These are phyloP conservation scores for Arthrobotrys sinensis DNA, from an alignment of 2,329 filamentous ascomycete species.

Conservation along the genomic window DNA sequence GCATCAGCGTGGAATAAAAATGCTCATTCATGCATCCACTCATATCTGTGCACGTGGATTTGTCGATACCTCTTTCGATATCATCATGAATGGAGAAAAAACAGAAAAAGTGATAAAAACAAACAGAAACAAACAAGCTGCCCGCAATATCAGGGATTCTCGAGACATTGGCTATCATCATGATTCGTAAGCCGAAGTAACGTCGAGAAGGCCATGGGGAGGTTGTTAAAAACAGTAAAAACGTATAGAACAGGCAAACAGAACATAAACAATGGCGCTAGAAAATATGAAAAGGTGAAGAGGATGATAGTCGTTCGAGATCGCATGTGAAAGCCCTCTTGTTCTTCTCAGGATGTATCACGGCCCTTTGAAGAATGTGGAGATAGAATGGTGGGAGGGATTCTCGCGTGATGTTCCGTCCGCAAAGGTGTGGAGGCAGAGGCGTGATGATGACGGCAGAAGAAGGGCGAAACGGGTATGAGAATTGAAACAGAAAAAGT, in stretches of 20 bases:
- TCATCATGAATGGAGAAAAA: conserved; percentile 26
- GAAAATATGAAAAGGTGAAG: conserved; percentile 24
- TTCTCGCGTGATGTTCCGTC: conserved; percentile 5
- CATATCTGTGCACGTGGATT: conserved; percentile 27
- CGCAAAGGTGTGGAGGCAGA: background rate
- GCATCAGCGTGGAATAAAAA: conserved; percentile 12
- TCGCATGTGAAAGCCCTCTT: background rate
- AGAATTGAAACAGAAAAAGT: background rate
- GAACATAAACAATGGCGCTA: conserved; percentile 19
- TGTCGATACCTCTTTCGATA: conserved; percentile 19
- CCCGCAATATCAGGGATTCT: conserved; percentile 19
- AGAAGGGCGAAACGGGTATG: background rate
- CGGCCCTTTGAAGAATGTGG: background rate
- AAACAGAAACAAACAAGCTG: conserved; percentile 26
- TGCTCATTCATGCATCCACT: conserved; percentile 23
- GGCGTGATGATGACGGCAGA: background rate
- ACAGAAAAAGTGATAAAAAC: background rate
- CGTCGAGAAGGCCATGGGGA: conserved; percentile 16
- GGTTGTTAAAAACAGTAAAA: conserved; percentile 23
- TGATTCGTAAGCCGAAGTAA: conserved; percentile 4
- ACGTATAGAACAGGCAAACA: background rate
- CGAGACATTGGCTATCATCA: conserved; percentile 16
- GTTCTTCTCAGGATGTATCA: background rate
- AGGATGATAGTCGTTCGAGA: conserved; percentile 3
- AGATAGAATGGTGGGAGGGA: background rate